These are phyloP conservation scores for Penicillium griseofulvum DNA, from an alignment of 2,329 filamentous ascomycete genomes.

Conservation along the genomic window DNA sequence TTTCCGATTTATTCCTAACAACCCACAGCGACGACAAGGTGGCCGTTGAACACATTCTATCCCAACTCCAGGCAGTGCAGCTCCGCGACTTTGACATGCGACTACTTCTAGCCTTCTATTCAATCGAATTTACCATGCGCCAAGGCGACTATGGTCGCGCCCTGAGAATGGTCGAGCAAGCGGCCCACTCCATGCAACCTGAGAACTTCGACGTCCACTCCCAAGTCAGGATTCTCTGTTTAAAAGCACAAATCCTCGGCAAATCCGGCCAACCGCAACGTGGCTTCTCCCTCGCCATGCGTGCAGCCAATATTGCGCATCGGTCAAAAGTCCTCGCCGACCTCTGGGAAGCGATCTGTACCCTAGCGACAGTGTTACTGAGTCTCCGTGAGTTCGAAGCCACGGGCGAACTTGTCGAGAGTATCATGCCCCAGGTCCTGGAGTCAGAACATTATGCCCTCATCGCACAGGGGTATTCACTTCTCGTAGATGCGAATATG, in stretches of 20 bases:
- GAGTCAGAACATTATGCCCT: constrained; percentile 66
- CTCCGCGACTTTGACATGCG: constrained; percentile 58
- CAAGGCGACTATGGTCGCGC: constrained; percentile 54
- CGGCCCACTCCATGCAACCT: constrained; percentile 52
- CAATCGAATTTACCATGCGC: constrained; percentile 59
- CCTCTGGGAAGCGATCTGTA: constrained; percentile 70
- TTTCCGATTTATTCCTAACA: constrained; percentile 16
- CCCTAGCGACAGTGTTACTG: constrained; percentile 66
- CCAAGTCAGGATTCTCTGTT: constrained; percentile 67
- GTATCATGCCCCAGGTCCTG: constrained; percentile 71
- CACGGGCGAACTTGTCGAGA: constrained; percentile 62
- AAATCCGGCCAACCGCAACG: constrained; percentile 67
- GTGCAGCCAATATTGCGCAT: constrained; percentile 72
- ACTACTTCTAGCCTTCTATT: constrained; percentile 58
- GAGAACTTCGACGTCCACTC: constrained; percentile 63
- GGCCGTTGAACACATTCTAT: constrained; percentile 57
- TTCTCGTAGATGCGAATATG: constrained; percentile 74
- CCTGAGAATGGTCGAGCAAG: constrained; percentile 53
- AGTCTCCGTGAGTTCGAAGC: constrained; percentile 68
- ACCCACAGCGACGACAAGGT: constrained; percentile 53
- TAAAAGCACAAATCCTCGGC: constrained; percentile 70
- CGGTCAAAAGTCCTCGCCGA: constrained; percentile 65
- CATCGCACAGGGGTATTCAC: constrained; percentile 64
- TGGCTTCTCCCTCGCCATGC: constrained; percentile 72
- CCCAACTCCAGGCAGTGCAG: constrained; percentile 54